Evolutionary conservation across 2,329 filamentous ascomycete species (phyloP).

Genomic region (Talaromyces amestolkiae): DNA sequence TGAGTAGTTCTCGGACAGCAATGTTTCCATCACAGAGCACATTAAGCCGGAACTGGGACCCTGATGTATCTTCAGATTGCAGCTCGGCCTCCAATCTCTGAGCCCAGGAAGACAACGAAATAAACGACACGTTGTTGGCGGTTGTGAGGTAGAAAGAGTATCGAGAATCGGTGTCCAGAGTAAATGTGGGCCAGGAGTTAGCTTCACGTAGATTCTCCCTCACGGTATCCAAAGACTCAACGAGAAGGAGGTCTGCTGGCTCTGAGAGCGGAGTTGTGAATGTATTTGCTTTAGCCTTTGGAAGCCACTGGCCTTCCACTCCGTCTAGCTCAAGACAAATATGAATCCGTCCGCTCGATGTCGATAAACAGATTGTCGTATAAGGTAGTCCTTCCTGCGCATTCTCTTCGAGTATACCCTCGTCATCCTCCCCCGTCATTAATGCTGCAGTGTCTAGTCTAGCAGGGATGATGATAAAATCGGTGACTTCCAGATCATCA

Average conservation of each 20-base stretch:
- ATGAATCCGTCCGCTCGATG: conserved; percentile 55
- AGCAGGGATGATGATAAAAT: conserved; percentile 58
- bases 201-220: conserved; percentile 26
- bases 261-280: conserved; percentile 44
- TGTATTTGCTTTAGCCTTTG: conserved; percentile 42
- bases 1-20: conserved; percentile 49
- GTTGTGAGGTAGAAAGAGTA: conserved; percentile 61
- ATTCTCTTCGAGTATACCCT: conserved; percentile 40
- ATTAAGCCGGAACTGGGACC: conserved; percentile 56
- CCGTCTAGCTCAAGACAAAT: conserved; percentile 62
- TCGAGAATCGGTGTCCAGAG: conserved; percentile 53
- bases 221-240: conserved; percentile 47
- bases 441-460: conserved; percentile 54
- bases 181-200: conserved; percentile 54
- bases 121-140: conserved; percentile 51
- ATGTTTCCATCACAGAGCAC: conserved; percentile 54
- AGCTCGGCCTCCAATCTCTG: conserved; percentile 57
- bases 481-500: conserved; percentile 57
- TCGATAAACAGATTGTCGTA: conserved; percentile 58
- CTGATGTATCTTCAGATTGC: conserved; percentile 49
- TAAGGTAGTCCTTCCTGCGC: conserved; percentile 54
- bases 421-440: conserved; percentile 52
- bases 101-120: conserved; percentile 59
- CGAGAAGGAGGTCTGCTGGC: conserved; percentile 42
- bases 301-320: conserved; percentile 63